These are phyloP conservation scores for Durotheca rogersii DNA, from an alignment of 495 filamentous ascomycete genomes.

Conservation along the genomic window DNA sequence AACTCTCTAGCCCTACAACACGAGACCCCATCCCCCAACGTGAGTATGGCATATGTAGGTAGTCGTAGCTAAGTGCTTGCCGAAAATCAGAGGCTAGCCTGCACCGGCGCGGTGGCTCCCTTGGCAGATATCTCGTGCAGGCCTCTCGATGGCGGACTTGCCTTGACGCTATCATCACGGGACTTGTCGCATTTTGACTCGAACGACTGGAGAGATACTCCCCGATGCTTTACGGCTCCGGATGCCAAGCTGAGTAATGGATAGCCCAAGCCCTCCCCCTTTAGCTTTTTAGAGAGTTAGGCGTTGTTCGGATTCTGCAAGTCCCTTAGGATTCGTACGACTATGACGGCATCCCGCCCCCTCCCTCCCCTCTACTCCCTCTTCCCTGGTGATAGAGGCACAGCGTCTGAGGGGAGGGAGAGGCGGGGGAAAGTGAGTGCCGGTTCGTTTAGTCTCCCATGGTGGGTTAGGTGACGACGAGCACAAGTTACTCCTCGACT, in stretches of 20 bases:
- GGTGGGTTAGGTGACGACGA: too few relatives aligned
- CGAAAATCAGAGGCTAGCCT: slow-evolving; percentile 7
- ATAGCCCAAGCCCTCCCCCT: slow-evolving; percentile 10
- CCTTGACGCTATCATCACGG: slow-evolving; percentile 10
- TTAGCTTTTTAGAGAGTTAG: slow-evolving; percentile 9
- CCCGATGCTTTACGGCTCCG: slow-evolving; percentile 8
- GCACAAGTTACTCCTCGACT: slow-evolving; percentile 4
- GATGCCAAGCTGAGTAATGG: slow-evolving; percentile 7
- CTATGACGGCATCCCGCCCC: slow-evolving; percentile 28
- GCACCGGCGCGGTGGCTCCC: slow-evolving; percentile 3
- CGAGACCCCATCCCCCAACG: too few relatives aligned
- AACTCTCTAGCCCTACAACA: slow-evolving; percentile 5
- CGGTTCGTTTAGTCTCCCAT: too few relatives aligned
- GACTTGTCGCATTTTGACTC: slow-evolving; percentile 15
- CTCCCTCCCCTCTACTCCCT: too few relatives aligned
- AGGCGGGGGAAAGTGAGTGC: too few relatives aligned
- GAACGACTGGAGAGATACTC: slow-evolving; percentile 11
- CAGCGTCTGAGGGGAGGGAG: too few relatives aligned
- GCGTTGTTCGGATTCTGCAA: slow-evolving; percentile 13
- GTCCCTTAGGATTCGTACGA: slow-evolving; percentile 19
- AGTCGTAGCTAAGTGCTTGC: slow-evolving; percentile 8
- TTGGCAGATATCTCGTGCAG: slow-evolving; percentile 9
- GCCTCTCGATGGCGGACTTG: slow-evolving; percentile 1
- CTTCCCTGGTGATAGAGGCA: too few relatives aligned
- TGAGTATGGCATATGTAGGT: slow-evolving; percentile 1